phyloP scores from a whole-genome alignment of 306 rosid genomes.

The Quercus agrifolia region DNA sequence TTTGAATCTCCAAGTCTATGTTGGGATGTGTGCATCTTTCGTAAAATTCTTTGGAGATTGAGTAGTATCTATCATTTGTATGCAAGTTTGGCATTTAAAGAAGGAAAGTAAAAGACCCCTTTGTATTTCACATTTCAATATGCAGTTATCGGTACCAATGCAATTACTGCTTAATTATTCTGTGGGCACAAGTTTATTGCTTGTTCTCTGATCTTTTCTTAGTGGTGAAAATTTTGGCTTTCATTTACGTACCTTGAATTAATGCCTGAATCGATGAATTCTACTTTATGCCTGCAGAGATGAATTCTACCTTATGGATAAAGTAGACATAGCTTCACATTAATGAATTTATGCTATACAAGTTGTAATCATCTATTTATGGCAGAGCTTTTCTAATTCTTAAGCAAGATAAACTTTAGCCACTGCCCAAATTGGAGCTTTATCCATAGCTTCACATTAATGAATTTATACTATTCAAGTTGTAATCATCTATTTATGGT shows the following conservation, averaged over 20 bases:
- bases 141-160: no score
- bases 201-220: no score
- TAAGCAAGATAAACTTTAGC: conserved; percentile 57
- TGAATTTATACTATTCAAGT: conserved; percentile 1
- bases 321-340: background rate
- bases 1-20: no score
- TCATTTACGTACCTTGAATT: background rate
- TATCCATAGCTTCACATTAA: background rate
- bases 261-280: background rate
- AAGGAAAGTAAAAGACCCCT: no score
- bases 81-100: no score
- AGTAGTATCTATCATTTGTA: no score
- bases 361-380: background rate
- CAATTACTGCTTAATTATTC: no score
- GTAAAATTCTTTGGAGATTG: no score
- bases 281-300: background rate
- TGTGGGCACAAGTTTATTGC: no score
- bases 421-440: conserved; percentile 75
- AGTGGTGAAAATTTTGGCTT: background rate
- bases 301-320: background rate
- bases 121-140: no score
- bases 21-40: no score
- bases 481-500: background rate
- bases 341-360: background rate
- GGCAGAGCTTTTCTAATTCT: background rate